phyloP scores from a whole-genome alignment of 2,329 filamentous ascomycete species.

The Xylaria hypoxylon region DNA sequence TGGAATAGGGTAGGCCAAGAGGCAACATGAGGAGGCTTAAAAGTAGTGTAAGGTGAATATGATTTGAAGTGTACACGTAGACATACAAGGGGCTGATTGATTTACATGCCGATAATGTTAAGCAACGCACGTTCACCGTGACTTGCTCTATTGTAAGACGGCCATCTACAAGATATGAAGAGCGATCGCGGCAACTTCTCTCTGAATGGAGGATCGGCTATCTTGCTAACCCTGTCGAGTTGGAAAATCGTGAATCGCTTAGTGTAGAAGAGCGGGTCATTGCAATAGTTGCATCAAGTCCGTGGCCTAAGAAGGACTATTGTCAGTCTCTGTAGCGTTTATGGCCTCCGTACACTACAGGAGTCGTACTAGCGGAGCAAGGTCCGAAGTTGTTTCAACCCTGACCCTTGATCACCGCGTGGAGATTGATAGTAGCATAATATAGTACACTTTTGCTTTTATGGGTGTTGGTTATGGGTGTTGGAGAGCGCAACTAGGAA shows the following conservation, averaged over 20 bases:
- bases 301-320: constrained; percentile 3
- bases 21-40: not conserved
- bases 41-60: not conserved
- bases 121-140: not conserved
- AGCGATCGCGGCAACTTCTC: not conserved
- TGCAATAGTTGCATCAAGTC: constrained; percentile 5
- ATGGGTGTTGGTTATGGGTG: not conserved
- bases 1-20: constrained; percentile 1
- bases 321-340: constrained; percentile 6
- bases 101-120: not conserved
- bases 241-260: constrained; percentile 4
- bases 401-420: constrained; percentile 8
- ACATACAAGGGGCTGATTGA: constrained; percentile 2
- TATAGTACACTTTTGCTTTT: not conserved
- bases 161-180: too few species aligned
- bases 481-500: not conserved
- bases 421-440: not conserved
- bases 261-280: constrained; percentile 11
- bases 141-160: not conserved
- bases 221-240: not conserved
- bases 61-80: constrained; percentile 6
- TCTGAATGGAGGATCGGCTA: not conserved
- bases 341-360: too few species aligned
- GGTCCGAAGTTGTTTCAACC: constrained; percentile 10
- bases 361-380: constrained; percentile 1